Percentiles rank a stretch among this genome's conserved stretches.
Evolutionary conservation across 208 protist genomes (phyloP).

Genomic region (Leishmania braziliensis): DNA sequence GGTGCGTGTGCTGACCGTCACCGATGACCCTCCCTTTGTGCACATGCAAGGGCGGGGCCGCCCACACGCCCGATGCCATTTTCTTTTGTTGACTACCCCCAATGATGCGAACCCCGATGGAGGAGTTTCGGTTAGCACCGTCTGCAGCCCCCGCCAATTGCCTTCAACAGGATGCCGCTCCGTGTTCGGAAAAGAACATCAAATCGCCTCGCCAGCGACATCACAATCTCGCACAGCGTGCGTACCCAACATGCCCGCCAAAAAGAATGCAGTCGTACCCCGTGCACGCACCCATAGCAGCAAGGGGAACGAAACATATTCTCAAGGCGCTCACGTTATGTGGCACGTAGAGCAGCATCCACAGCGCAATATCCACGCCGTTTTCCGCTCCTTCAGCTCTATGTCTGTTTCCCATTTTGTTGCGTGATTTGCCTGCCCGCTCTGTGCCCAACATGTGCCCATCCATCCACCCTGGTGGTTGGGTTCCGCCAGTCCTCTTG

Average conservation of each 20-base stretch:
- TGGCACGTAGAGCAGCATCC: neutral
- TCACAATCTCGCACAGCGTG: constrained; percentile 10
- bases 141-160: constrained; percentile 47
- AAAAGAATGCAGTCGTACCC: neutral
- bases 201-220: constrained; percentile 75
- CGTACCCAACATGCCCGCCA: neutral
- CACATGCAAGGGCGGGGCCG: constrained; percentile 29
- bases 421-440: neutral
- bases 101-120: constrained; percentile 8
- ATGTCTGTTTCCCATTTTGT: neutral
- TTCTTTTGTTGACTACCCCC: constrained; percentile 33
- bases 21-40: constrained; percentile 28
- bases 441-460: neutral
- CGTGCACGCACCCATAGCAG: neutral
- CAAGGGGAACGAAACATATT: neutral
- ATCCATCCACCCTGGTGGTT: neutral
- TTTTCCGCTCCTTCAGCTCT: neutral
- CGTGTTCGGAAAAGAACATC: constrained; percentile 35
- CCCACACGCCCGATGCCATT: constrained; percentile 38
- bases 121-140: constrained; percentile 36
- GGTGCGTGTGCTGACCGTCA: constrained; percentile 34
- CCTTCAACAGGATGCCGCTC: constrained; percentile 33
- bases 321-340: neutral
- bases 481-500: neutral
- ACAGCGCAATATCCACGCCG: neutral